Base-by-base conservation (phyloP, 2,329 filamentous ascomycete species). In the Lasiodiplodia gonubiensis region DNA sequence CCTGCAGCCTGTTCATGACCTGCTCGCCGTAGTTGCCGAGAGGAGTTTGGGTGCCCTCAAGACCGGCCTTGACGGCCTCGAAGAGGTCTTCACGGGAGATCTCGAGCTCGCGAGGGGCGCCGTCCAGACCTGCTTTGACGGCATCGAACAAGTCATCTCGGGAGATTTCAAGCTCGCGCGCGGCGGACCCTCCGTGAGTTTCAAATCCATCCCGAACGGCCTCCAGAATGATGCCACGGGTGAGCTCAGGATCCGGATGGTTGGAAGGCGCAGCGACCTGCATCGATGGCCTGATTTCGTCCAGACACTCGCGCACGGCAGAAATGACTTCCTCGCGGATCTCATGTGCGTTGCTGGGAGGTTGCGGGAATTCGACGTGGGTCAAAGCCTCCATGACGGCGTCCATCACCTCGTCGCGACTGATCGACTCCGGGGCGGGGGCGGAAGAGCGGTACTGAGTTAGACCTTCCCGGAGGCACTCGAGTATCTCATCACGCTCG, bases 311-410 rank as follows among this genome's bases (percentile, higher is more conserved):
- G 30, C 92, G 88, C 25, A 98, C 92, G 2, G 92, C 92, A 60
- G 90, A 88, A 4, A 97, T 85, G 25, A 97, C 89, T 72, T 97
- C 94, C 63, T 97, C 92, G 54, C 90, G 87, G 0, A 93, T 92
- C 60, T 94, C 84, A 8, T 83, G 85, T 0, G 89, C 85, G 35
- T 92, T 88, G 0, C 88, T 88, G 55, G 93, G 88, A 6, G 94
- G 85, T 66, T 87, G 84, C 0, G 93, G 92, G 1, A 92, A 90
- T 1, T 86, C 85, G 74, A 94, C 95, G 75, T 93, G 88, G 76
- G 94, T 90, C 65, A 97, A 82, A 11, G 92, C 93, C 73, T 94
- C 91, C n/a, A 93, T 88, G 14, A 98, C 90, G 37, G 93, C 93
- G 59, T 89, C 86, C 73, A 94, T 90, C 25, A 97, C 91, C 74